Evolutionary conservation across 805 yeast genomes (phyloP).

Genomic region (Candida odintsovae): DNA sequence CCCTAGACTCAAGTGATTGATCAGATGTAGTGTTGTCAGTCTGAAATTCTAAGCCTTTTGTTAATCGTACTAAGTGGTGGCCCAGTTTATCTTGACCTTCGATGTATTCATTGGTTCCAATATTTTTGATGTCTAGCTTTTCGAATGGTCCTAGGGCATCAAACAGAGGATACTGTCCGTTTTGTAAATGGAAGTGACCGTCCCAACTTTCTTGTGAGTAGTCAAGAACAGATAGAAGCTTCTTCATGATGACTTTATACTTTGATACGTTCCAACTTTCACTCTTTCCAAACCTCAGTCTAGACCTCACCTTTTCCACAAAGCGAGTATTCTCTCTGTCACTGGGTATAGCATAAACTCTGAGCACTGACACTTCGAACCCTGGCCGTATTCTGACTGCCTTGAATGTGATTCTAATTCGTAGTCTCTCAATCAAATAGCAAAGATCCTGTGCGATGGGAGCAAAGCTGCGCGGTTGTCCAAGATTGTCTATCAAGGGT

Average conservation of each 20-base stretch:
- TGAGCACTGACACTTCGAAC: slow-evolving; percentile 22
- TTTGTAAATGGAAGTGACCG: background rate
- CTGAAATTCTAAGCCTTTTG: slow-evolving; percentile 13
- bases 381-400: slow-evolving; percentile 7
- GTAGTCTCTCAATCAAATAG: slow-evolving; percentile 35
- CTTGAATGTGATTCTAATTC: slow-evolving; percentile 39
- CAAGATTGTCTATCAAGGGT: slow-evolving; percentile 2
- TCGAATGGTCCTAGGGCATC: slow-evolving; percentile 11
- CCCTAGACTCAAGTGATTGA: slow-evolving; percentile 9
- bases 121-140: slow-evolving; percentile 10
- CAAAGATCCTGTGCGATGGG: slow-evolving; percentile 32
- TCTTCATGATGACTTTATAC: slow-evolving; percentile 28
- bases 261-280: slow-evolving; percentile 29
- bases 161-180: slow-evolving; percentile 12
- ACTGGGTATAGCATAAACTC: slow-evolving; percentile 44
- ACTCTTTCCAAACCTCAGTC: slow-evolving; percentile 28
- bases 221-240: slow-evolving; percentile 38
- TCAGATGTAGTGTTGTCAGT: background rate
- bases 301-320: slow-evolving; percentile 31
- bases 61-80: slow-evolving; percentile 32
- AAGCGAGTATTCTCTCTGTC: slow-evolving; percentile 34
- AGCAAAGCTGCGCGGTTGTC: slow-evolving; percentile 13
- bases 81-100: slow-evolving; percentile 15
- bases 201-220: slow-evolving; percentile 35
- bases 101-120: slow-evolving; percentile 13